Base-by-base conservation (phyloP, 2,329 filamentous ascomycete species). In the Talaromyces atroroseus region DNA sequence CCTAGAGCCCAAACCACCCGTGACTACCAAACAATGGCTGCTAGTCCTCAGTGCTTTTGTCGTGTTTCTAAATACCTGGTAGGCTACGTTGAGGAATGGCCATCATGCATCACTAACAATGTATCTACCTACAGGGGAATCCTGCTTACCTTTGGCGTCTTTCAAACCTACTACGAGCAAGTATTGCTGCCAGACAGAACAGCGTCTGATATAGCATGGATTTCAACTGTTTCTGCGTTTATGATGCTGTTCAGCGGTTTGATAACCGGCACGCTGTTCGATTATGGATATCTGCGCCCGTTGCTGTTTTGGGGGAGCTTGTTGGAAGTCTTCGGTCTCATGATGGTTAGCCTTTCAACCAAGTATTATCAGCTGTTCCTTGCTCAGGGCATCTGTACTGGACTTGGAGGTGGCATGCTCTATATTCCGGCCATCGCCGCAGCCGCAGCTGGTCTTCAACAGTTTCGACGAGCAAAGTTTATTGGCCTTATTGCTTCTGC, bases 291-390 rank as follows among this genome's bases (percentile, higher is more conserved):
- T 58, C 74, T 79, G 45, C 73, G 72, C 2, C 60, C 66, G 2
- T 67, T 82, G 8, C 65, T 81, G 18, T 53, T 70, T 24, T 69
- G 72, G 42, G 78, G 78, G 14, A 71, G 72, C 23, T 62, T 78
- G 51, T 66, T 78, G 53, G 68, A 79, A 2, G 74, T 79, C 20
- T 75, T 82, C 49, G 78, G 79, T 16, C 71, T 79, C 53, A 79
- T 82, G 74, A 79, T 80, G 73, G 76, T 75, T 50, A 79, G 76
- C 62, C 65, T 82, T n/a, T 77, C 75, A 52, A 68, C 67, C 0
- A 60, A 75, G 52, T 79, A 78, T 62, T 82, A 77, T 76, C 80
- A 82, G 47, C 61, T 82, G 11, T 73, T 82, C 45, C 72, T 82
- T 18, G 72, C 76, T 0, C 80, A 82, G 61, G 80, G 76, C 18